Base-by-base conservation (phyloP, 176 grass and related monocot genomes). In the Tillandsia fasciculata region DNA sequence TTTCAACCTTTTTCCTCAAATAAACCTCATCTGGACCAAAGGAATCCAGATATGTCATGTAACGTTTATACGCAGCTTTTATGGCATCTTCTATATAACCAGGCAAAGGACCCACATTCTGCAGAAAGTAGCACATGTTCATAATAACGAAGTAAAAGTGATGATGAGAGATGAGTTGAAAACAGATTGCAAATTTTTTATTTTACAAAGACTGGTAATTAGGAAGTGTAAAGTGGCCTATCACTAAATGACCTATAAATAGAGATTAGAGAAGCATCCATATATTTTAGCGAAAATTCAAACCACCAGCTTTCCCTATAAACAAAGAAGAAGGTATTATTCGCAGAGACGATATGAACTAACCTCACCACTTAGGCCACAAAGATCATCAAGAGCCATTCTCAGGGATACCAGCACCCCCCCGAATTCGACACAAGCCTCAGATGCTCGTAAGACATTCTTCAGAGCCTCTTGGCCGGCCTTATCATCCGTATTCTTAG, bases 351-450 rank as follows among this genome's bases (percentile, higher is more conserved):
- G 66, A 85, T 70, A 53, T 51, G 12, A 48, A 77, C 90, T 33
- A 8, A 99, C 94, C 78, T 93, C 87, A 20, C 94, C 89, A 66
- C 80, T 87, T 50, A 99, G 49, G 26, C 94, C 94, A 1, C 80
- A 74, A 74, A 90, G 79, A 83, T 93, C 89, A 82, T 99, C 94
- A 67, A 99, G 90, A 64, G 94, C 84, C 89, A 93, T 86, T 81
- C 94, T 90, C 64, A 99, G 80, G 75, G 77, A 71, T 65, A 90
- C 84, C 59, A 99, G 74, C 17, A 78, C 72, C 49, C 94, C 87
- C 58, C 87, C n/a, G 52, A 99, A 99, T 77, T 99, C 84, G 68
- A 85, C 89, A 27, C 86, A 93, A 22, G 87, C 94, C 81, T 84
- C 89, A 83, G 89, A 87, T 18, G 89, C 94, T 83, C 79, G 2